These are phyloP conservation scores for Dactylorhiza incarnata DNA, from an alignment of 106 monocot species.

Conservation along the genomic window DNA sequence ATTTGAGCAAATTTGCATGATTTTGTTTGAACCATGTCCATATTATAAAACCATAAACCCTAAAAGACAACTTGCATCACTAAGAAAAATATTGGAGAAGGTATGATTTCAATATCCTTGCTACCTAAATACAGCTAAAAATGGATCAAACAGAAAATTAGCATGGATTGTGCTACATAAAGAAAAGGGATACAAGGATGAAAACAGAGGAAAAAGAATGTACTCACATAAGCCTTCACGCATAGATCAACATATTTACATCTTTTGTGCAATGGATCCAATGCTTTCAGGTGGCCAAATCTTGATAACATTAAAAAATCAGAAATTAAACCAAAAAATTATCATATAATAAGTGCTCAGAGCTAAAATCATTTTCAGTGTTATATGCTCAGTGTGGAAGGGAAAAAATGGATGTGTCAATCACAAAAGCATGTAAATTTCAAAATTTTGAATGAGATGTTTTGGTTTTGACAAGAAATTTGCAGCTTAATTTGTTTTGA, in stretches of 20 bases:
- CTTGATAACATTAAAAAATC: background rate
- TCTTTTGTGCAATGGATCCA: background rate
- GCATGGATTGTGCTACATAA: background rate
- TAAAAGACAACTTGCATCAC: too few relatives aligned
- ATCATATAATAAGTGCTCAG: background rate
- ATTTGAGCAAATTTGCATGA: too few relatives aligned
- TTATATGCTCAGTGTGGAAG: background rate
- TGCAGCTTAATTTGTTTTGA: background rate
- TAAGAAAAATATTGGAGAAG: too few relatives aligned
- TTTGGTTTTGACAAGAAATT: background rate
- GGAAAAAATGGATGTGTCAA: background rate
- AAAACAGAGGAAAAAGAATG: background rate
- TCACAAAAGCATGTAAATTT: background rate
- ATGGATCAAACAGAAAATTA: background rate
- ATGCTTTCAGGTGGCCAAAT: slow-evolving; percentile 2
- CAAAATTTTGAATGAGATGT: background rate
- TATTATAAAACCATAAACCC: too few relatives aligned
- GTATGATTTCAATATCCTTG: background rate
- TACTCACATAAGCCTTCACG: slow-evolving; percentile 1
- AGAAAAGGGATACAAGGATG: background rate
- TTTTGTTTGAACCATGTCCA: too few relatives aligned
- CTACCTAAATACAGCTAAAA: background rate
- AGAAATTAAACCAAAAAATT: background rate
- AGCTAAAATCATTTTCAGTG: background rate
- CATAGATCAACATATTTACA: background rate